Conservation (phyloP, 1,284 basidiomycete species). For the Mixia osmundae region DNA sequence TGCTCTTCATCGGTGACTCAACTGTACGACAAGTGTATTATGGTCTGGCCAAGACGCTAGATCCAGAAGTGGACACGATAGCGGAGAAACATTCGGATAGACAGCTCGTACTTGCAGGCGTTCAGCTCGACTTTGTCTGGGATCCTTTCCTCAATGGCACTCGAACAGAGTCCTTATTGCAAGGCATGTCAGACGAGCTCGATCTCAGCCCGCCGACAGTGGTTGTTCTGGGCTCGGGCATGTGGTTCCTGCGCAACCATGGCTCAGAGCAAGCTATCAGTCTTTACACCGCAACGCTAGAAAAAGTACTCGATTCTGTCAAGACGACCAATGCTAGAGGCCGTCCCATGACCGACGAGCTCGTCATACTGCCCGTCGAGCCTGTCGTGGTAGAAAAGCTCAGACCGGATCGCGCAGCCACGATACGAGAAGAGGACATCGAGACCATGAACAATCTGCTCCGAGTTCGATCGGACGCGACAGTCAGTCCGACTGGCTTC, state of each 20-base stretch:
- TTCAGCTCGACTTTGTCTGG: slow-evolving; percentile 27
- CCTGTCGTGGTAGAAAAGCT: slow-evolving; percentile 37
- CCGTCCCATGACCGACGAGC: slow-evolving; percentile 47
- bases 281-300: slow-evolving; percentile 49
- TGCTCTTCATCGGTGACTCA: slow-evolving; percentile 68
- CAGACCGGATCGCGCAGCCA: slow-evolving; percentile 34
- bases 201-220: slow-evolving; percentile 30
- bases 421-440: slow-evolving; percentile 48
- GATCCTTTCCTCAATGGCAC: slow-evolving; percentile 43
- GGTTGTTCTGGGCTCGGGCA: slow-evolving; percentile 54
- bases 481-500: slow-evolving; percentile 24
- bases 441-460: slow-evolving; percentile 73
- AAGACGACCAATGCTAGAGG: too few species aligned
- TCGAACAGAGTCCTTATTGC: slow-evolving; percentile 22
- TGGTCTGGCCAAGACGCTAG: slow-evolving; percentile 37
- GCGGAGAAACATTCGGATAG: slow-evolving; percentile 4
- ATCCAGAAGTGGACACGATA: slow-evolving; percentile 29
- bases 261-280: slow-evolving; percentile 42
- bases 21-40: slow-evolving; percentile 56
- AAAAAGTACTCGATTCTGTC: slow-evolving; percentile 28
- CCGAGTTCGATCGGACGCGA: slow-evolving; percentile 30
- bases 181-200: slow-evolving; percentile 10
- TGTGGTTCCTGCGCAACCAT: slow-evolving; percentile 63
- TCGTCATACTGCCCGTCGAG: slow-evolving; percentile 55
- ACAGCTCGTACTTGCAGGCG: slow-evolving; percentile 19